Percentiles rank a stretch among this genome's conserved stretches.
Evolutionary conservation across 2,329 filamentous ascomycete species (phyloP).

Genomic region (Sclerotinia trifoliorum): DNA sequence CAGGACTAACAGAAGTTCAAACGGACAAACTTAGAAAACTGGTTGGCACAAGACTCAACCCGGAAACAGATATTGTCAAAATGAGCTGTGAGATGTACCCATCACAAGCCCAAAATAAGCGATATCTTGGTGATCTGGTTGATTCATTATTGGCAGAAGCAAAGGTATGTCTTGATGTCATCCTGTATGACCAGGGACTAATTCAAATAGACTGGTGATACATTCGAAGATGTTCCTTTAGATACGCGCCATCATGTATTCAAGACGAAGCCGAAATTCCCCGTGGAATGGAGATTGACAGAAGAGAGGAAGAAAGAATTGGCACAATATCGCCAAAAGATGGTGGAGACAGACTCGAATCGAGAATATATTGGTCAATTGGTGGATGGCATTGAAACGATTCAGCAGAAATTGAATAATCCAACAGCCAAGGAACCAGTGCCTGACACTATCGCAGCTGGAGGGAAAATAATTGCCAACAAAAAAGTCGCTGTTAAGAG

Average conservation of each 20-base stretch:
- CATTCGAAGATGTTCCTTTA: slow-evolving; percentile 84
- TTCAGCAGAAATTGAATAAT: slow-evolving; percentile 44
- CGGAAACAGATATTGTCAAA: slow-evolving; percentile 73
- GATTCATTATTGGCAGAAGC: slow-evolving; percentile 71
- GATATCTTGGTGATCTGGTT: slow-evolving; percentile 81
- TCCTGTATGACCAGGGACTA: slow-evolving; percentile 21
- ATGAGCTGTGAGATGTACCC: slow-evolving; percentile 90
- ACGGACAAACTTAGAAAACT: slow-evolving; percentile 83
- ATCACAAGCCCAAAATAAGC: slow-evolving; percentile 93
- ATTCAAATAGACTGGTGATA: slow-evolving; percentile 64
- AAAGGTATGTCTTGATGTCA: slow-evolving; percentile 49
- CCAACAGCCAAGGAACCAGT: slow-evolving; percentile 29
- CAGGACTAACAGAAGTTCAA: slow-evolving; percentile 64
- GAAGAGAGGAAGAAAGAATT: slow-evolving; percentile 65
- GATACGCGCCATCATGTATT: slow-evolving; percentile 81
- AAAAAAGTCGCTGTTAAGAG: slow-evolving; percentile 36
- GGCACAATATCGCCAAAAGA: slow-evolving; percentile 55
- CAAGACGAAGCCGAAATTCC: slow-evolving; percentile 69
- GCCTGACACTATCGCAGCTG: slow-evolving; percentile 35
- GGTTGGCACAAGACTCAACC: slow-evolving; percentile 82
- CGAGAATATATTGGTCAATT: slow-evolving; percentile 54
- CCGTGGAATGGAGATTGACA: slow-evolving; percentile 79
- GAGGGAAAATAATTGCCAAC: slow-evolving; percentile 23
- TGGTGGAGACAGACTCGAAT: slow-evolving; percentile 53
- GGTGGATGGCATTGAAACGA: slow-evolving; percentile 56